Percentiles rank a stretch among this genome's conserved stretches.
Evolutionary conservation across 768 basidiomycete species (phyloP).

Genomic region (Leccinum rimulosum): DNA sequence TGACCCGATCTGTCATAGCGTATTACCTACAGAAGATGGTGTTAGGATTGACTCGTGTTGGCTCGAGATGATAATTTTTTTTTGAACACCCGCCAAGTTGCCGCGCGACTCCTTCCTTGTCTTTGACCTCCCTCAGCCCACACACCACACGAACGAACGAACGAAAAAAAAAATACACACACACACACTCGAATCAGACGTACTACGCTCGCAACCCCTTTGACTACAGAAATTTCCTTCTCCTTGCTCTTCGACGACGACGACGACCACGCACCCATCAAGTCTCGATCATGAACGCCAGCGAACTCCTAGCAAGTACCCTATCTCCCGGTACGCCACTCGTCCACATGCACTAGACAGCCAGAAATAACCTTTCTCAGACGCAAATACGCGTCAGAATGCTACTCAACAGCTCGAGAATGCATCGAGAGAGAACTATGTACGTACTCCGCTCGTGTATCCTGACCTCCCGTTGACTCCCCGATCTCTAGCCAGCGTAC

Average conservation of each 20-base stretch:
- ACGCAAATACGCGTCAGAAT: conserved; percentile 86
- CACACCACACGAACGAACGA: neutral
- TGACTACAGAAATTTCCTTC: conserved; percentile 15
- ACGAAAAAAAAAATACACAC: conserved; percentile 1
- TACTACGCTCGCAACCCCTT: conserved; percentile 12
- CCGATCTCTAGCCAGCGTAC: conserved; percentile 73
- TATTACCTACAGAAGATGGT: conserved; percentile 19
- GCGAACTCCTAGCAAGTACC: conserved; percentile 87
- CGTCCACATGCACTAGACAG: conserved; percentile 28
- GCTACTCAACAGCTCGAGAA: conserved; percentile 88
- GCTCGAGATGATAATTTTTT: conserved; percentile 15
- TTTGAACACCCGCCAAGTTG: conserved; percentile 35
- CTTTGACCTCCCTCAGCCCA: conserved; percentile 27
- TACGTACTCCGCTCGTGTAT: conserved; percentile 40
- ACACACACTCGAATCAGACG: conserved; percentile 9
- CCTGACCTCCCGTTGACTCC: conserved; percentile 10
- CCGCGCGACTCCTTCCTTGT: conserved; percentile 26
- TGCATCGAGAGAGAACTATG: conserved; percentile 87
- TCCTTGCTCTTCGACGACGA: conserved; percentile 16
- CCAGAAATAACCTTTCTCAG: conserved; percentile 45
- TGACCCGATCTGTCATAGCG: conserved; percentile 33
- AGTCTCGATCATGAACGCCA: conserved; percentile 76
- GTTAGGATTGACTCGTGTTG: conserved; percentile 18
- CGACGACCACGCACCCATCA: conserved; percentile 22
- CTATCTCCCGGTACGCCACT: conserved; percentile 77